Evolutionary conservation across 1,284 basidiomycete genomes (phyloP), one percentile per base, ranked within the genome.

Genomic region (Moniliella sp.): DNA sequence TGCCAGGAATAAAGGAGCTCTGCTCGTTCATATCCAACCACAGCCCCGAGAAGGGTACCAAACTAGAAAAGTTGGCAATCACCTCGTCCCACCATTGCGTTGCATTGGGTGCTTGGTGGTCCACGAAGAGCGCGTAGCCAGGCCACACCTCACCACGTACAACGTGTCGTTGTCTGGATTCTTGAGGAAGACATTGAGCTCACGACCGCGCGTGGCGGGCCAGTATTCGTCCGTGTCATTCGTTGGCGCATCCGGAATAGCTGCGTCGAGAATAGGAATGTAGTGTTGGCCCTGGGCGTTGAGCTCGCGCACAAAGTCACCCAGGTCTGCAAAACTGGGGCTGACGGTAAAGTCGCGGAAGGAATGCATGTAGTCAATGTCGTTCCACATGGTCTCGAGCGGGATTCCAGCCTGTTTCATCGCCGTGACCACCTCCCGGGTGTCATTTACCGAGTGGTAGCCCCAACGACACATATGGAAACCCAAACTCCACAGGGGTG

Each of bases 341-440:
- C 76, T 74, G 8, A 68, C 63, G 5, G 75, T 76, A 43, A 78
- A 76, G 56, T 75, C 74, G 5, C 74, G 67, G 30, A 68, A 64
- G 16, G 69, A 67, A 42, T 75, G 70, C 18, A 48, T 19, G 33
- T 76, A 45, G 58, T 78, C 76, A 39, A 78, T 76, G 44, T 78
- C 76, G 46, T 74, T 76, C 76, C 75, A 78, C 71, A 75, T 74
- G 0, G 72, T 73, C 54, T 76, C 74, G 3, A 76, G 66, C 3
- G 75, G 75, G 32, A 76, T 76, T 15, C 47, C 33, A 18, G 31
- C 27, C 9, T 33, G 18, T 4, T 39, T 29, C 47, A 49, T 49
- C 4, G 26, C 14, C 8, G 47, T 39, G 30, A 46, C 27, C 30
- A 43, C 30, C 4, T 32, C 34, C 9, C 40, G 42, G 2, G 42